Evolutionary conservation across 495 filamentous ascomycete species (phyloP), one percentile per base, ranked within the genome.

Genomic region (Aspergillus sclerotioniger): DNA sequence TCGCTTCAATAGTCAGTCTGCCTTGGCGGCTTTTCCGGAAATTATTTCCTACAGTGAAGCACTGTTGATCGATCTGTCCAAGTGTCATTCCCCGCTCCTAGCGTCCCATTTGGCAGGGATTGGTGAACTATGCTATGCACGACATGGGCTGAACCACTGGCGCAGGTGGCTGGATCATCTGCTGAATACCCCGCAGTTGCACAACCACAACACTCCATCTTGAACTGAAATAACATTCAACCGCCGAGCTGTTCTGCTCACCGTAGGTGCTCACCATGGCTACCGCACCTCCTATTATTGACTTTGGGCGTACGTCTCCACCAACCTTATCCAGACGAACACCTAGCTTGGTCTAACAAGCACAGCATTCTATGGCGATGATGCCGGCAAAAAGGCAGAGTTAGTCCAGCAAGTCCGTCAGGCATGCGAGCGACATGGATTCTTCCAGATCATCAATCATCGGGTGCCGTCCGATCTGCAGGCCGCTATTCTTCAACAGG

Each of bases 401-500:
- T 56, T 67, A 8, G 43, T 67, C 3, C 17, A 48, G 0, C 50
- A 68, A 53, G 52, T 66, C 15, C 58, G 58, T 13, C 19, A 53
- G 15, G 63, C 67, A 0, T 70, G 65, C 25, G 35, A 59, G 51
- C 21, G 89, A 68, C 88, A 94, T 29, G 91, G 91, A 3, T 96
- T 95, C 65, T 72, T 95, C 48, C 95, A 96, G 63, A 80, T 95
- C 51, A 84, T 84, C 61, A 90, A 95, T 64, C 87, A 90, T 16
- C 88, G 87, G 8, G 84, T 95, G 44, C 76, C 87, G 31, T 77
- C 85, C n/a, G 74, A 80, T 49, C 71, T 93, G 37, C 84, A 88
- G 62, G 61, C 81, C 21, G 71, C 83, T 52, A 87, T 94, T 9
- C 82, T 90, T 51, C 59, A 76, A 17, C 82, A 91, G 62, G 84